phyloP scores from a whole-genome alignment of 1,284 basidiomycete species.

The Puccinia triticina region DNA sequence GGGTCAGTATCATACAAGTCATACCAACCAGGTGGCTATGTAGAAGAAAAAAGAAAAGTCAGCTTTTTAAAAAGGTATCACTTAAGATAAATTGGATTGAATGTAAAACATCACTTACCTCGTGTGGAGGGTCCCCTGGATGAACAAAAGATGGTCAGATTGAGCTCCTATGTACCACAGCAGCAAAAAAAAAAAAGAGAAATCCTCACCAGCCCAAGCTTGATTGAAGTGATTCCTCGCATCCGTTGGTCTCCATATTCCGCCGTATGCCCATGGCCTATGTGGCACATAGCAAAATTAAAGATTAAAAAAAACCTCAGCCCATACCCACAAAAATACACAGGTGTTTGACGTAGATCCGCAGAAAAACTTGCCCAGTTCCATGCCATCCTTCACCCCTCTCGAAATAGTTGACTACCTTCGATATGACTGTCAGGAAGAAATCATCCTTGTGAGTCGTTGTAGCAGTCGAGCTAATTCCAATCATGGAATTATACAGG shows the following conservation, averaged over 20 bases:
- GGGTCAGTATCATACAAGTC: constrained; percentile 54
- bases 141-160: neutral
- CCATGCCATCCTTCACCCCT: constrained; percentile 39
- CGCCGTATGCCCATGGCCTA: constrained; percentile 55
- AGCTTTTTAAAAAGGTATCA: neutral
- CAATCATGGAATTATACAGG: no score
- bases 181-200: neutral
- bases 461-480: constrained; percentile 50
- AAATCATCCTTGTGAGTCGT: constrained; percentile 54
- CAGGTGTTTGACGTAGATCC: neutral
- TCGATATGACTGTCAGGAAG: constrained; percentile 53
- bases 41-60: neutral
- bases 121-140: constrained; percentile 48
- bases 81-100: neutral
- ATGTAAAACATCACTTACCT: neutral
- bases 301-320: constrained; percentile 23
- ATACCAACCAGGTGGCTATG: constrained; percentile 55
- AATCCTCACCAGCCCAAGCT: constrained; percentile 54
- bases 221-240: constrained; percentile 52
- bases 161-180: no score
- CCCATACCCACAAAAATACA: neutral
- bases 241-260: constrained; percentile 54
- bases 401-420: constrained; percentile 51
- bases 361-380: constrained; percentile 30
- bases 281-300: constrained; percentile 10